Conservation (phyloP, 768 basidiomycete genomes). For the Boletus tomentosulus region DNA sequence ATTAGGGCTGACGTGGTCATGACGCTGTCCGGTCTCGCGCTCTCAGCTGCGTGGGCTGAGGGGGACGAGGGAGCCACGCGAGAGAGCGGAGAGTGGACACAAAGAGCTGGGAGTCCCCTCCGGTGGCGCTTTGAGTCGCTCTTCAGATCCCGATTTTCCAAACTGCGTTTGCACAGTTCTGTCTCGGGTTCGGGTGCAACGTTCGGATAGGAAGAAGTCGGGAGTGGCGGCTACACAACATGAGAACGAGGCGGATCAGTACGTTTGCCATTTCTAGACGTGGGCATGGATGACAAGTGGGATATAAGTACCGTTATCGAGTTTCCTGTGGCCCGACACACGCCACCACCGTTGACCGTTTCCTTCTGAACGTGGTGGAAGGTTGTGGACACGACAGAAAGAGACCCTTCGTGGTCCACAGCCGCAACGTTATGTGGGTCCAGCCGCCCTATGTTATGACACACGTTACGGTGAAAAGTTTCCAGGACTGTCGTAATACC, state of each 20-base stretch:
- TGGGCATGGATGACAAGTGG: constrained; percentile 11
- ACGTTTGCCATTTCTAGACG: constrained; percentile 12
- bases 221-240: constrained; percentile 20
- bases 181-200: constrained; percentile 5
- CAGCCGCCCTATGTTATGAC: constrained; percentile 8
- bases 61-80: constrained; percentile 13
- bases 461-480: constrained; percentile 20
- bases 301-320: constrained; percentile 29
- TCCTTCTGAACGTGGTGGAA: constrained; percentile 14
- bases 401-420: neutral
- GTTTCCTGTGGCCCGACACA: constrained; percentile 23
- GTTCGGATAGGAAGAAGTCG: constrained; percentile 17
- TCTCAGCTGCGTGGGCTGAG: constrained; percentile 5
- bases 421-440: constrained; percentile 12
- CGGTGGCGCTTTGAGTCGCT: constrained; percentile 14
- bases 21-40: neutral
- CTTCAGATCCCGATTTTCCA: constrained; percentile 12
- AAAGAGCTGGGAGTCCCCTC: constrained; percentile 21
- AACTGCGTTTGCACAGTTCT: constrained; percentile 9
- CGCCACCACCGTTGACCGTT: constrained; percentile 15
- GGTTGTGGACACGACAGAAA: constrained; percentile 1
- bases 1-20: constrained; percentile 19
- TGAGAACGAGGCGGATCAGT: constrained; percentile 15
- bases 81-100: constrained; percentile 11
- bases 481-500: constrained; percentile 29